phyloP scores from a whole-genome alignment of 257 asterid genomes.

The Lycium barbarum region DNA sequence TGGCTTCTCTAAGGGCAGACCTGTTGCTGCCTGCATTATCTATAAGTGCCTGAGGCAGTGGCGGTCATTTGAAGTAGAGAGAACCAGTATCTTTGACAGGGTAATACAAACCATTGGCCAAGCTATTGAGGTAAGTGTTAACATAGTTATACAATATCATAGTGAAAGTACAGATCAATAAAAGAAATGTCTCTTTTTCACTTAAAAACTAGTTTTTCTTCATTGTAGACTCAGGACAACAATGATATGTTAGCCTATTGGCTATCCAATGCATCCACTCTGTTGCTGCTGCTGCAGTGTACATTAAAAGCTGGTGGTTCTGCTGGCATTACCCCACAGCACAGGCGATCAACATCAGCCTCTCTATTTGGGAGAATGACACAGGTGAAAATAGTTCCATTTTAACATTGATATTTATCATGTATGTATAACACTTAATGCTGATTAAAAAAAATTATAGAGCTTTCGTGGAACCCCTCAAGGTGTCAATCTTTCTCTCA shows the following conservation, averaged over 20 bases:
- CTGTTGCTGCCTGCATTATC: slow-evolving; percentile 97
- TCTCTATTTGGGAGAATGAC: slow-evolving; percentile 98
- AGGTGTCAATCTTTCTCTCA: slow-evolving; percentile 74
- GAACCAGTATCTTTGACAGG: slow-evolving; percentile 95
- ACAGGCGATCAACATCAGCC: slow-evolving; percentile 85
- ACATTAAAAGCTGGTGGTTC: slow-evolving; percentile 92
- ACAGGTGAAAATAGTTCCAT: slow-evolving; percentile 59
- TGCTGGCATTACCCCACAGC: slow-evolving; percentile 77
- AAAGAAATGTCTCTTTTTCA: slow-evolving; percentile 14
- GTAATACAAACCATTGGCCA: slow-evolving; percentile 92
- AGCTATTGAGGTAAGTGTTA: slow-evolving; percentile 28
- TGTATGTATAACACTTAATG: slow-evolving; percentile 8
- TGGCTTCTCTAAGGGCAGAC: slow-evolving; percentile 95
- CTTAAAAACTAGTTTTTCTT: slow-evolving; percentile 22
- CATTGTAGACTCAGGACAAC: slow-evolving; percentile 82
- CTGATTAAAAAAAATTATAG: slow-evolving; percentile 45
- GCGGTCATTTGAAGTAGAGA: slow-evolving; percentile 97
- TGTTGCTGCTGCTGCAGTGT: slow-evolving; percentile 87
- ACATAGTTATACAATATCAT: slow-evolving; percentile 12
- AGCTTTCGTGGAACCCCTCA: slow-evolving; percentile 93
- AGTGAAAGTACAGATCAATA: background rate
- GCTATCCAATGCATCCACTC: slow-evolving; percentile 93
- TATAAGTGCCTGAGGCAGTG: slow-evolving; percentile 99
- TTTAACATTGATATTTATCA: slow-evolving; percentile 6
- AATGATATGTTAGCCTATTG: slow-evolving; percentile 72